A percentile compares a stretch with the other conserved stretches of the same genome.
Conservation (phyloP, 129 eudicot genomes). For the Rutidosis leptorrhynchoides region DNA sequence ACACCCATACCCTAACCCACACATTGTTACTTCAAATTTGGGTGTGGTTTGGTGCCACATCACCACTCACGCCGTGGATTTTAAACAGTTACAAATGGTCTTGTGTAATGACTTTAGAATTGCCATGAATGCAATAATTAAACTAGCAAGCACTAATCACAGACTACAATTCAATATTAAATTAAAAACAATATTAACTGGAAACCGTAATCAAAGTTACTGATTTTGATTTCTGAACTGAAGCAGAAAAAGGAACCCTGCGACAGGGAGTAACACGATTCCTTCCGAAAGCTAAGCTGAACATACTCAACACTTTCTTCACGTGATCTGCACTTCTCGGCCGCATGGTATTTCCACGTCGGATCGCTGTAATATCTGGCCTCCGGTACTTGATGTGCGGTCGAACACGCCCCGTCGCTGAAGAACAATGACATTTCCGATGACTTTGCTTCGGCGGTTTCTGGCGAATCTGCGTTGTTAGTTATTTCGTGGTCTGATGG, state of each 20-base stretch:
- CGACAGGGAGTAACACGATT: constrained; percentile 45
- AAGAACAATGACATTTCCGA: constrained; percentile 60
- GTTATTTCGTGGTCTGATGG: constrained; percentile 80
- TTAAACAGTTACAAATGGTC: no score
- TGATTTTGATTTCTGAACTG: constrained; percentile 32
- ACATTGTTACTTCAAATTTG: no score
- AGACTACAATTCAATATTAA: not conserved
- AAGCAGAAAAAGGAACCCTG: constrained; percentile 41
- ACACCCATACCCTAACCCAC: no score
- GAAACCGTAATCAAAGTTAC: constrained; percentile 5
- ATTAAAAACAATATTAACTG: constrained; percentile 14
- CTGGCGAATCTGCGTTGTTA: constrained; percentile 27
- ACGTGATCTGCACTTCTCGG: constrained; percentile 39
- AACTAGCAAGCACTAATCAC: no score
- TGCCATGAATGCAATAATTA: no score
- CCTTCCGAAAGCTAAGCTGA: constrained; percentile 74
- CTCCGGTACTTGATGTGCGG: constrained; percentile 49
- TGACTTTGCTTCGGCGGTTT: constrained; percentile 29
- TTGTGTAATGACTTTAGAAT: no score
- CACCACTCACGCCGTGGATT: no score
- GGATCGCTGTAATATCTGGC: constrained; percentile 50
- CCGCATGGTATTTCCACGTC: constrained; percentile 36
- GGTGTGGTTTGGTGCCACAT: no score
- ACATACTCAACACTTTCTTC: constrained; percentile 43
- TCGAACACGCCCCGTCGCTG: constrained; percentile 29